These are phyloP conservation scores for Symbiotaphrina buchneri DNA, from an alignment of 495 filamentous ascomycete species.

Conservation along the genomic window DNA sequence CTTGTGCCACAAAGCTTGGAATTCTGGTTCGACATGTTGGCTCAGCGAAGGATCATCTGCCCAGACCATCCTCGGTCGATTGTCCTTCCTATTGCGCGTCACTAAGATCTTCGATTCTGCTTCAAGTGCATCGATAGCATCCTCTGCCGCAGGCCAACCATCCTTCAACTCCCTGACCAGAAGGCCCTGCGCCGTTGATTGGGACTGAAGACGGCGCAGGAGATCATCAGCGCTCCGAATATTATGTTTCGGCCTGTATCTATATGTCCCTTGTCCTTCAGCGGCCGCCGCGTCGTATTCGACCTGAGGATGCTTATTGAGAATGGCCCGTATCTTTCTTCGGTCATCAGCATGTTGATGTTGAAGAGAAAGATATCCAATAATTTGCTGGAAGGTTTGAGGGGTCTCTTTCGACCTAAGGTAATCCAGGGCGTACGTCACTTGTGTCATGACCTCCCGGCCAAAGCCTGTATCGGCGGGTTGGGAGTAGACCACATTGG, in stretches of 20 bases:
- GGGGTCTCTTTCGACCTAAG: constrained; percentile 57
- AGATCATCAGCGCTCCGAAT: constrained; percentile 55
- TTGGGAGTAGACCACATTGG: constrained; percentile 49
- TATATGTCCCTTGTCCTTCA: constrained; percentile 34
- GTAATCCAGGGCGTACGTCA: constrained; percentile 62
- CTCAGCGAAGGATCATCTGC: constrained; percentile 58
- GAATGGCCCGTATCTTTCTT: constrained; percentile 20
- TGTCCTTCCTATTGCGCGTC: constrained; percentile 81
- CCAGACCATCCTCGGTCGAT: constrained; percentile 69
- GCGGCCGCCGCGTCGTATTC: constrained; percentile 33
- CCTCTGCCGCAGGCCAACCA: constrained; percentile 70
- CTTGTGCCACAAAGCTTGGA: constrained; percentile 61
- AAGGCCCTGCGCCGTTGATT: constrained; percentile 61
- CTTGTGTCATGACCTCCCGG: constrained; percentile 58
- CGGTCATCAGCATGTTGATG: constrained; percentile 14
- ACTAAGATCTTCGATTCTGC: constrained; percentile 57
- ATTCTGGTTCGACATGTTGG: constrained; percentile 59
- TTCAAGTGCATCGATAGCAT: constrained; percentile 59
- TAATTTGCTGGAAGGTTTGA: constrained; percentile 47
- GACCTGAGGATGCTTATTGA: constrained; percentile 39
- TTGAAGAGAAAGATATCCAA: constrained; percentile 51
- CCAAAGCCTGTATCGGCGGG: constrained; percentile 57
- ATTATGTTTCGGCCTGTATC: constrained; percentile 57
- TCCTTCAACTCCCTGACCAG: constrained; percentile 77
- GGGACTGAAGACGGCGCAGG: constrained; percentile 54